Evolutionary conservation across 2,329 filamentous ascomycete species (phyloP).

Genomic region (Arthroderma uncinatum): DNA sequence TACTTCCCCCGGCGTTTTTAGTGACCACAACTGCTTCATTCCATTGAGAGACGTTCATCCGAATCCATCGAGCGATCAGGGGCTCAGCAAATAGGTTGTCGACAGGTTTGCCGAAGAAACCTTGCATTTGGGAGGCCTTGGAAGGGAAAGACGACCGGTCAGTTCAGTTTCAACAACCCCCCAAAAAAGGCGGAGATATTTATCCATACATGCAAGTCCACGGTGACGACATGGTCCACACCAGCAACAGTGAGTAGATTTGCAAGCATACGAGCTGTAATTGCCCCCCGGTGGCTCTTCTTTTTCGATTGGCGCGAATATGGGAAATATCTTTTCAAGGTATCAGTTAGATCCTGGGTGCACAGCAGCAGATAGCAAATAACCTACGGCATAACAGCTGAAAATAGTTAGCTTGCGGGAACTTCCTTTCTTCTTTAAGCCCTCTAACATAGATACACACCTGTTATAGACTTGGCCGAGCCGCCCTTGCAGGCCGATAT

Average conservation of each 20-base stretch:
- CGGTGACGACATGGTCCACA: slow-evolving; percentile 93
- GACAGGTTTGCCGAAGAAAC: slow-evolving; percentile 95
- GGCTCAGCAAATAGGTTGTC: slow-evolving; percentile 96
- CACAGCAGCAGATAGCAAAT: slow-evolving; percentile 9
- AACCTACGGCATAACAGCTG: slow-evolving; percentile 40
- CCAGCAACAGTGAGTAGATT: slow-evolving; percentile 89
- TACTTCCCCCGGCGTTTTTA: slow-evolving; percentile 95
- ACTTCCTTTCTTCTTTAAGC: not conserved
- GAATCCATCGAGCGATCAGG: slow-evolving; percentile 90
- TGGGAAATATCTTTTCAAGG: slow-evolving; percentile 64
- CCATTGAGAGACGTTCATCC: slow-evolving; percentile 78
- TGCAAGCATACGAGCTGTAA: slow-evolving; percentile 92
- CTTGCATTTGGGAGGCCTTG: slow-evolving; percentile 89
- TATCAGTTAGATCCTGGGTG: slow-evolving; percentile 21
- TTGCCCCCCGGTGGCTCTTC: slow-evolving; percentile 91
- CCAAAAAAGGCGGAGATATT: not conserved
- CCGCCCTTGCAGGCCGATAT: slow-evolving; percentile 97
- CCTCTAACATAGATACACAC: slow-evolving; percentile 41
- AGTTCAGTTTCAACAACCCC: not conserved
- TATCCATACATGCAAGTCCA: slow-evolving; percentile 68
- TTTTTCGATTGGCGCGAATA: slow-evolving; percentile 99
- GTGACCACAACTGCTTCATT: slow-evolving; percentile 85
- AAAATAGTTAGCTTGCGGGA: slow-evolving; percentile 15
- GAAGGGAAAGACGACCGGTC: not conserved
- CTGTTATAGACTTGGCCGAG: slow-evolving; percentile 91